A percentile compares a stretch with the other conserved stretches of the same genome.
Conservation (phyloP, 129 eudicot genomes). For the Dittrichia graveolens region DNA sequence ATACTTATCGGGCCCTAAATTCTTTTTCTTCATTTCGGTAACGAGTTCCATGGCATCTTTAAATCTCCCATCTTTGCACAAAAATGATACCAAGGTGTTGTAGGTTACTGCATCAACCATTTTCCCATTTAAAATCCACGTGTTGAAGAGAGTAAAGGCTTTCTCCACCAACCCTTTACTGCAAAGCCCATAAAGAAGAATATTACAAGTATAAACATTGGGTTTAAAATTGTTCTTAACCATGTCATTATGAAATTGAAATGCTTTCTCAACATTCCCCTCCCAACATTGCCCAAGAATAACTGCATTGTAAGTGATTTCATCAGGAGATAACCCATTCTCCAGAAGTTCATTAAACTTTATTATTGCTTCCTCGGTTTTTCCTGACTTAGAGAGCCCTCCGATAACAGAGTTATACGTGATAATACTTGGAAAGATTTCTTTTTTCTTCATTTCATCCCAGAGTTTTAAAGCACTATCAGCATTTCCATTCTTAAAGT, state of each 20-base stretch:
- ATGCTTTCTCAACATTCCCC: slow-evolving; percentile 80
- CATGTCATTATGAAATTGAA: slow-evolving; percentile 75
- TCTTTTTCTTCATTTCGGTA: slow-evolving; percentile 64
- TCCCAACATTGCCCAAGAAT: slow-evolving; percentile 82
- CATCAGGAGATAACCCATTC: slow-evolving; percentile 72
- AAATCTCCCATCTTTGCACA: slow-evolving; percentile 70
- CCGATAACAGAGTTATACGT: slow-evolving; percentile 70
- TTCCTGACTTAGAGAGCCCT: slow-evolving; percentile 75
- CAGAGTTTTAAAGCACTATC: slow-evolving; percentile 64
- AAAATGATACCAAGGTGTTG: slow-evolving; percentile 70
- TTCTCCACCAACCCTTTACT: slow-evolving; percentile 76
- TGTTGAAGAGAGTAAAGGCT: slow-evolving; percentile 65
- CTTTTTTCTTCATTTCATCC: slow-evolving; percentile 79
- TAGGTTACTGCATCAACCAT: slow-evolving; percentile 65
- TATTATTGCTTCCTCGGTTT: slow-evolving; percentile 55
- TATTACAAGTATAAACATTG: slow-evolving; percentile 67
- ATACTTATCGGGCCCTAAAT: slow-evolving; percentile 68
- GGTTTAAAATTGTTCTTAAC: slow-evolving; percentile 75
- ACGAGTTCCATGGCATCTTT: slow-evolving; percentile 69
- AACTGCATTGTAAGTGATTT: slow-evolving; percentile 67
- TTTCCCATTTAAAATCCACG: slow-evolving; percentile 72
- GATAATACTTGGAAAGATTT: slow-evolving; percentile 49
- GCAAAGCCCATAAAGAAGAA: slow-evolving; percentile 83
- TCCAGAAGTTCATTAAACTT: slow-evolving; percentile 74
- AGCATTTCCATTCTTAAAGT: slow-evolving; percentile 54